These are phyloP conservation scores for Cladosporium colombiae DNA, from an alignment of 2,329 filamentous ascomycete genomes.

Conservation along the genomic window DNA sequence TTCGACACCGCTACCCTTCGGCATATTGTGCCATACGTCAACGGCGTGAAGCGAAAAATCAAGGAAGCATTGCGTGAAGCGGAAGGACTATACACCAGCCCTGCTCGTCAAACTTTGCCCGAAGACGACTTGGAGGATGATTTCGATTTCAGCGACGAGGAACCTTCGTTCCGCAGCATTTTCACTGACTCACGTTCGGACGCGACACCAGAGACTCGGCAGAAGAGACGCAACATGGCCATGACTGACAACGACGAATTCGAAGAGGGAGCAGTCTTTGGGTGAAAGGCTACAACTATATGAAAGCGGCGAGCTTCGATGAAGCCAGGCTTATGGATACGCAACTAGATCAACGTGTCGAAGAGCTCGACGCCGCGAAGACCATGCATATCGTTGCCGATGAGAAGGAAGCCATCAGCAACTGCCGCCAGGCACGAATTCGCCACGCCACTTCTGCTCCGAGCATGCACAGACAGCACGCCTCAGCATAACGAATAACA, in stretches of 20 bases:
- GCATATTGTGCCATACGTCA: constrained; percentile 60
- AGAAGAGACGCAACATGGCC: constrained; percentile 29
- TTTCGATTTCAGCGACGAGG: constrained; percentile 26
- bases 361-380: not conserved
- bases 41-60: constrained; percentile 49
- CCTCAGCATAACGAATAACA: not conserved
- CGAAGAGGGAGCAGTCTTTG: constrained; percentile 7
- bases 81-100: constrained; percentile 50
- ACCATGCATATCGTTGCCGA: not conserved
- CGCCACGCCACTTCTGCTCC: not conserved
- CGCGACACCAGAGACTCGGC: constrained; percentile 25
- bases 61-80: constrained; percentile 50
- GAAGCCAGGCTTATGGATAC: not conserved
- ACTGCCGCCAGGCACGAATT: not conserved
- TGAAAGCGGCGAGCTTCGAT: not conserved
- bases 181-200: constrained; percentile 33
- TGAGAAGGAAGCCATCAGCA: not conserved
- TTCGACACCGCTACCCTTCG: constrained; percentile 66
- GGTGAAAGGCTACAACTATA: not conserved
- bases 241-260: constrained; percentile 31
- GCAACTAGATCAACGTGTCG: not conserved
- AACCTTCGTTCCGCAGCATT: constrained; percentile 39
- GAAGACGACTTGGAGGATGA: constrained; percentile 20
- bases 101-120: constrained; percentile 33
- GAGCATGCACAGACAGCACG: not conserved